Conservation (phyloP, 2,329 filamentous ascomycete species). For the Aspergillus eucalypticola region DNA sequence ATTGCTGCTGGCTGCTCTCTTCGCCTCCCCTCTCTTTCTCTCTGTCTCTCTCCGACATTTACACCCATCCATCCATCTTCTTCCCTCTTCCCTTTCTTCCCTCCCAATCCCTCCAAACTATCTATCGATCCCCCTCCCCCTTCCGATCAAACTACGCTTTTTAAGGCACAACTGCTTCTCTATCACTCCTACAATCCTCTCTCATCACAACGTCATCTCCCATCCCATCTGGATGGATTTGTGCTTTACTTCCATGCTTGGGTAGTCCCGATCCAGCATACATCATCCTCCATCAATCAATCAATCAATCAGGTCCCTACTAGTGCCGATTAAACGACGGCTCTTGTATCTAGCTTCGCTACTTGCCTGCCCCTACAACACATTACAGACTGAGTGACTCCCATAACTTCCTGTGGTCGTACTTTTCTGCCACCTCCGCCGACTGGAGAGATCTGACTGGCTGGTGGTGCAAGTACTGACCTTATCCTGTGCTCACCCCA, state of each 20-base stretch:
- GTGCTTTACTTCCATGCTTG: not conserved
- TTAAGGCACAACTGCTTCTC: not conserved
- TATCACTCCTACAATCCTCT: not conserved
- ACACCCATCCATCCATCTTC: slow-evolving; percentile 4
- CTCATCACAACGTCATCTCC: too few relatives aligned
- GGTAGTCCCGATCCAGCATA: not conserved
- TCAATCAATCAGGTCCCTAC: too few relatives aligned
- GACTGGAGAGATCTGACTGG: slow-evolving; percentile 8
- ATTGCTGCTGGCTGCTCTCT: not conserved
- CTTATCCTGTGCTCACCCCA: slow-evolving; percentile 20
- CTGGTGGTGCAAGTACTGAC: slow-evolving; percentile 8
- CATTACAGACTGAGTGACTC: slow-evolving; percentile 1
- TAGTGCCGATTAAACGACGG: too few relatives aligned
- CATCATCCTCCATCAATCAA: not conserved
- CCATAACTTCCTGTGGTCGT: not conserved
- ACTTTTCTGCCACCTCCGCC: slow-evolving; percentile 10
- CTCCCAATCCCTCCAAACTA: slow-evolving; percentile 12
- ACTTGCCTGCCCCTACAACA: not conserved
- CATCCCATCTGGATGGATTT: too few relatives aligned
- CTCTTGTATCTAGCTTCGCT: not conserved
- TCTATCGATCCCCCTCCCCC: slow-evolving; percentile 1
- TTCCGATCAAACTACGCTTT: not conserved
- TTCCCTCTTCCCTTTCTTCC: slow-evolving; percentile 27
- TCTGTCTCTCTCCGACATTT: slow-evolving; percentile 6
- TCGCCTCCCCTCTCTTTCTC: slow-evolving; percentile 8